Evolutionary conservation across 23 red algal genomes (phyloP), one percentile per base, ranked within the genome.

Genomic region (Gracilaria caudata): DNA sequence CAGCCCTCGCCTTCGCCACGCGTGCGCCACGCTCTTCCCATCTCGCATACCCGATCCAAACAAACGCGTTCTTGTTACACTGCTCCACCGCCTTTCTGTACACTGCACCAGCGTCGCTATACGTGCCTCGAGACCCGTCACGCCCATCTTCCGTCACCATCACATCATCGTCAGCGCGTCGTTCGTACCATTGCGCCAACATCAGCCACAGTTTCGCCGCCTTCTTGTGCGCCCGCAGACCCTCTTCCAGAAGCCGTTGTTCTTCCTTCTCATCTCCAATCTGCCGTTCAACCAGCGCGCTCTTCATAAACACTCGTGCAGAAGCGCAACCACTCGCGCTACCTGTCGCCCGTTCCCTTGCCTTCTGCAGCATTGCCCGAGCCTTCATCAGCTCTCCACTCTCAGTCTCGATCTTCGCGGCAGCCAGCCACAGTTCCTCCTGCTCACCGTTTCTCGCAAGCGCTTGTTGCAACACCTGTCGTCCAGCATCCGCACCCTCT

Each of bases 371-470:
- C 14, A 97, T 76, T 1, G 53, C 61, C 1, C 94, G 73, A 0
- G 88, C 94, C 43, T 78, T 68, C 33, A 53, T 44, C 74, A 88
- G 40, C 82, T 93, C 82, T 0, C 90, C 80, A 28, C 64, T 77
- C 28, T 92, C 85, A 35, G 83, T 89, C 51, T 97, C 94, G 37
- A 97, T 63, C 68, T 92, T 90, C 12, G 88, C 94, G 3, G 88
- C 89, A 24, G 90, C 94, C 28, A 97, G 78, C 94, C 88, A 97
- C 19, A 97, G 61, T 5, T 61, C 64, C 35, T 88, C 89, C 21
- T 64, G 47, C 24, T 84, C 77, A 0, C 68, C 78, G 51, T 81
- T 81, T 5, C 58, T 61, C 55, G 35, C 81, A 37, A 96, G 78
- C 36, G 94, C 94, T 55, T 80, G 32, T 57, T 35, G 46, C 65